Evolutionary conservation across 805 yeast species (phyloP), one percentile per base, ranked within the genome.

Genomic region (Metschnikowia borealis): DNA sequence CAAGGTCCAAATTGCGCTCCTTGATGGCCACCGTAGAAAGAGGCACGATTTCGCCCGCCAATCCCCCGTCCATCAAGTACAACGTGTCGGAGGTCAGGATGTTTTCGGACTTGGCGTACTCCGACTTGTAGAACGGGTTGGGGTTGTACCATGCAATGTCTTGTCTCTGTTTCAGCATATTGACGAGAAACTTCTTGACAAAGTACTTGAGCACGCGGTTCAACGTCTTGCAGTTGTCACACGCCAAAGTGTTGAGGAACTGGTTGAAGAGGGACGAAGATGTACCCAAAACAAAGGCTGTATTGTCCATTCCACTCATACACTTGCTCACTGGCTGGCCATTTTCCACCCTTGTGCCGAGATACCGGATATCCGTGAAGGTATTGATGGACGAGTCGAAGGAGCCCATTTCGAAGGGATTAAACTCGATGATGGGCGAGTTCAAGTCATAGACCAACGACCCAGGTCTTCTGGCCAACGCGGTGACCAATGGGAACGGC

Each of bases 391-490:
- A 66, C 11, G 70, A 62, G 51, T 73, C 77, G 53, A 66, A 71
- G 1, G 74, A 68, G 3, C 77, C 77, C 65, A 71, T 63, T 54
- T 73, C 77, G 50, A 60, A 73, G 4, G 77, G 74, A 46, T 69
- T 70, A 53, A 72, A 67, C 52, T 73, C 77, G 36, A 72, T 58
- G 2, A 71, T 65, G 2, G 76, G 70, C 13, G 75, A 68, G 57
- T 71, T 69, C 46, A 62, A 52, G 53, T 64, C 62, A 53, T 66
- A 69, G 1, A 55, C 62, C 13, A 61, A 33, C 5, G 70, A 60
- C 1, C 63, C 64, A 3, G 75, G 75, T 26, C 58, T 57, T 38
- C 77, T 60, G 8, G 73, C 77, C 38, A 70, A 51, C 1, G 74
- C 68, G 5, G 66, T 59, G 10, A 72, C 55, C 8, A 73, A 52